These are phyloP conservation scores for Pigoraptor vietnamica DNA, from an alignment of 78 protist species.

Conservation along the genomic window DNA sequence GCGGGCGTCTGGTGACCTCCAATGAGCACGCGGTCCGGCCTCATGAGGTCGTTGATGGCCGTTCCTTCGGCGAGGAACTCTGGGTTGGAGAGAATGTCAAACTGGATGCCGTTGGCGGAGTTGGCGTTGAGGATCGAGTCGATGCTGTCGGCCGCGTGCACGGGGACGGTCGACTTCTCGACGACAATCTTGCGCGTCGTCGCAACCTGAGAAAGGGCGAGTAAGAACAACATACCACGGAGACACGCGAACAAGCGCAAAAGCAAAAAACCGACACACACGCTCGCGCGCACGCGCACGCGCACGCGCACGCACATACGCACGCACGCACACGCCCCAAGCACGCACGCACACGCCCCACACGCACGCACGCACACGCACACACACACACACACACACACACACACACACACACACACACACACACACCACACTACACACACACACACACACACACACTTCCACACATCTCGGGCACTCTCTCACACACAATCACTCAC, in stretches of 20 bases:
- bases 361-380: not conserved
- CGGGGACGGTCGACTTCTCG: slow-evolving; percentile 92
- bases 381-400: too few species aligned
- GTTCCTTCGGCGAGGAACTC: slow-evolving; percentile 94
- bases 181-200: slow-evolving; percentile 67
- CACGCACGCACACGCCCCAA: not conserved
- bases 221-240: not conserved
- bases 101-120: not conserved
- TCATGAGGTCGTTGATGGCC: slow-evolving; percentile 70
- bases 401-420: too few species aligned
- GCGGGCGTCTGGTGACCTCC: slow-evolving; percentile 62
- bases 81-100: slow-evolving; percentile 86
- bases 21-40: slow-evolving; percentile 93
- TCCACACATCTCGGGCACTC: too few species aligned
- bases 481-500: too few species aligned
- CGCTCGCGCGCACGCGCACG: too few species aligned
- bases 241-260: not conserved
- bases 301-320: not conserved
- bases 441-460: too few species aligned
- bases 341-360: slow-evolving; percentile 10
- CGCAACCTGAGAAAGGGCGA: not conserved
- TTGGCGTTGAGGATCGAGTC: slow-evolving; percentile 36
- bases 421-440: too few species aligned
- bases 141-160: slow-evolving; percentile 52
- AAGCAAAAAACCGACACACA: not conserved